These are phyloP conservation scores for Coniochaeta ligniaria DNA, from an alignment of 2,329 filamentous ascomycete species.

Conservation along the genomic window DNA sequence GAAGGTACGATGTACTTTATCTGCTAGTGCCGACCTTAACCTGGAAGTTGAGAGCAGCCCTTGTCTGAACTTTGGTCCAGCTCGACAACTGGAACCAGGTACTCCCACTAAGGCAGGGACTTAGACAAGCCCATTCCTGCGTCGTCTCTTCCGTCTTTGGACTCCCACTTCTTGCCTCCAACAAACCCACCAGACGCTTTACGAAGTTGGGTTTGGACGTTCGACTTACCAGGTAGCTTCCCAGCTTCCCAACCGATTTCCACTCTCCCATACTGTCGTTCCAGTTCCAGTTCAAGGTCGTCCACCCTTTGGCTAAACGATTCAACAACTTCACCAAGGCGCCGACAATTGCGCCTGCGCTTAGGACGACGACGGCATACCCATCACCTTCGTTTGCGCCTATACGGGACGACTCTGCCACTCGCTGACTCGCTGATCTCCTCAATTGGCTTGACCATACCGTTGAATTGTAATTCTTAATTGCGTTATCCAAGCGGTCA, in stretches of 20 bases:
- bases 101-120: background rate
- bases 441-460: background rate
- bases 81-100: background rate
- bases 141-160: background rate
- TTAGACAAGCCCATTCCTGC: background rate
- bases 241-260: background rate
- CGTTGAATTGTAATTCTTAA: background rate
- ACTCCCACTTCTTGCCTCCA: background rate
- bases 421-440: background rate
- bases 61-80: background rate
- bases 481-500: background rate
- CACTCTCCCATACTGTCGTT: background rate
- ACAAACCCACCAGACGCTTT: background rate
- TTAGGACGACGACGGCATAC: background rate
- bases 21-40: background rate
- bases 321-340: background rate
- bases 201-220: background rate
- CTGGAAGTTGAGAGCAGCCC: background rate
- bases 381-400: background rate
- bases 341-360: background rate
- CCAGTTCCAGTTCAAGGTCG: background rate
- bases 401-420: background rate
- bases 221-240: background rate
- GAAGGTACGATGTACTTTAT: background rate
- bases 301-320: background rate